A percentile compares a stretch with the other conserved stretches of the same genome.
Conservation (phyloP, 257 asterid genomes). For the Ajuga chamaepitys region DNA sequence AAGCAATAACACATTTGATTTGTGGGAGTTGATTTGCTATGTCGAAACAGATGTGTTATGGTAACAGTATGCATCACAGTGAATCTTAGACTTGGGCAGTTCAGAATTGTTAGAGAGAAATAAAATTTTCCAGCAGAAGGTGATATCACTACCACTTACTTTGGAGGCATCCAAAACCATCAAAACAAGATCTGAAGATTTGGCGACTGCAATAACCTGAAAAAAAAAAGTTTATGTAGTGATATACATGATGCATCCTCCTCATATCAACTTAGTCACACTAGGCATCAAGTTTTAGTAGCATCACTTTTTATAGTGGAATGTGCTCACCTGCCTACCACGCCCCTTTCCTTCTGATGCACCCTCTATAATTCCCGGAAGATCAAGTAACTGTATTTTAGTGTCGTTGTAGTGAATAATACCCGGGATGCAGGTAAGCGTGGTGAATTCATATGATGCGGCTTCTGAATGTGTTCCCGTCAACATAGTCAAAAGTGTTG, state of each 20-base stretch:
- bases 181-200: slow-evolving; percentile 91
- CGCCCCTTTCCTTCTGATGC: slow-evolving; percentile 99
- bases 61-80: too few species aligned
- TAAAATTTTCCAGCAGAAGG: not conserved
- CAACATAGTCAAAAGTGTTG: slow-evolving; percentile 89
- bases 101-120: not conserved
- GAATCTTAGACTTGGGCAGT: too few species aligned
- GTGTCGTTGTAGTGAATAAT: slow-evolving; percentile 94
- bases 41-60: too few species aligned
- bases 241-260: not conserved
- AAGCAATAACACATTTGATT: too few species aligned
- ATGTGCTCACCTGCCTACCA: slow-evolving; percentile 80
- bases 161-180: slow-evolving; percentile 54
- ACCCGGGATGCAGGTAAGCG: slow-evolving; percentile 98
- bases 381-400: slow-evolving; percentile 97
- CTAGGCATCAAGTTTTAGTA: not conserved
- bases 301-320: not conserved
- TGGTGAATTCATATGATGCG: slow-evolving; percentile 95
- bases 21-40: too few species aligned
- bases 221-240: slow-evolving; percentile 22
- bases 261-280: not conserved
- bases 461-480: slow-evolving; percentile 99
- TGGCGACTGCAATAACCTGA: slow-evolving; percentile 96
- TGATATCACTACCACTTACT: slow-evolving; percentile 24
- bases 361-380: slow-evolving; percentile 99